phyloP scores from a whole-genome alignment of 352 stramenopile genomes.

The Phytopythium cucurbitacearum region DNA sequence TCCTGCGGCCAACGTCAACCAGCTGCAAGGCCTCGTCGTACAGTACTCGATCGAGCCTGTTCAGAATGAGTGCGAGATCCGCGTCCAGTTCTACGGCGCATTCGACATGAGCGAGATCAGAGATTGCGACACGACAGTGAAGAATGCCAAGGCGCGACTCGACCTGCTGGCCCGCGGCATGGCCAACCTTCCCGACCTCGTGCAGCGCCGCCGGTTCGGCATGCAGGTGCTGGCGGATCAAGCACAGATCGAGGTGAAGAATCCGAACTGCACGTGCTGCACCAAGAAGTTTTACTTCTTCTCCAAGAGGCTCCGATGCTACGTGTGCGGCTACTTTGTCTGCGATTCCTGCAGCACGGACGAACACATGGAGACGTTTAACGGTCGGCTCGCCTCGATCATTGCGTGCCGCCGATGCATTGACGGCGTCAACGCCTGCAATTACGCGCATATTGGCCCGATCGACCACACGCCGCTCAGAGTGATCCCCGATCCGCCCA shows the following conservation, averaged over 20 bases:
- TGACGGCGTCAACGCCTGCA: conserved; percentile 14
- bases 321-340: conserved; percentile 26
- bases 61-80: conserved; percentile 7
- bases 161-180: conserved; percentile 16
- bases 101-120: conserved; percentile 9
- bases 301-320: conserved; percentile 12
- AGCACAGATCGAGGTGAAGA: conserved; percentile 17
- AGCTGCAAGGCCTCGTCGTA: conserved; percentile 15
- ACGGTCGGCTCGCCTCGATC: conserved; percentile 17
- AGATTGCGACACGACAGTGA: too few species aligned
- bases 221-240: conserved; percentile 26
- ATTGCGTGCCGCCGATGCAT: conserved; percentile 19
- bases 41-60: conserved; percentile 18
- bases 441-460: conserved; percentile 6
- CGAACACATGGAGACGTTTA: conserved; percentile 26
- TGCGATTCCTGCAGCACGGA: conserved; percentile 14
- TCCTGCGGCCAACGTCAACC: conserved; percentile 6
- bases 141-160: conserved; percentile 6
- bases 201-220: conserved; percentile 23
- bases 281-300: conserved; percentile 7
- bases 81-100: conserved; percentile 20
- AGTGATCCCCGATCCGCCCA: too few species aligned
- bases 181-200: conserved; percentile 15
- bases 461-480: neutral
- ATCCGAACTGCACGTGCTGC: conserved; percentile 22